These are phyloP conservation scores for Umbelopsis sp. DNA, from an alignment of 192 early-diverging fungal genomes.

Conservation along the genomic window DNA sequence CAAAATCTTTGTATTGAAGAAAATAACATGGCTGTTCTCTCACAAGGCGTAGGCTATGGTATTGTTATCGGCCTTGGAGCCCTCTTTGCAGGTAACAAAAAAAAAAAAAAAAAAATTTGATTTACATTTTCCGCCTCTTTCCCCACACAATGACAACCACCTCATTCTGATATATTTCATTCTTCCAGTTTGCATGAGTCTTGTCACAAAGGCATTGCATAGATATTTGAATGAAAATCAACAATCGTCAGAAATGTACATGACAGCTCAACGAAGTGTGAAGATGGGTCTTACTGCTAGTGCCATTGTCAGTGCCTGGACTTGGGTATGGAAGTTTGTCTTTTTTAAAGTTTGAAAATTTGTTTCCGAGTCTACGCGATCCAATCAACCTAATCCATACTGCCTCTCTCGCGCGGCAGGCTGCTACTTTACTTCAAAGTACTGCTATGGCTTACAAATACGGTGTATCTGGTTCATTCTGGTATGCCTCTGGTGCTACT, in stretches of 20 bases:
- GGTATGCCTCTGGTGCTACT: conserved; percentile 71
- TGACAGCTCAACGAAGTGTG: conserved; percentile 65
- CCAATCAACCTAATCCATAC: too few species aligned
- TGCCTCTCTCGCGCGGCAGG: conserved; percentile 38
- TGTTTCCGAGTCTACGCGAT: too few species aligned
- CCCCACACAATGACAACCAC: background rate
- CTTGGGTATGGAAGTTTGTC: background rate
- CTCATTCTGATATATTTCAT: too few species aligned
- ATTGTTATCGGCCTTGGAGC: conserved; percentile 26
- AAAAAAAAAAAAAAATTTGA: background rate
- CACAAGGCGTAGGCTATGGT: conserved; percentile 29
- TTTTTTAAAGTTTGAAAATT: background rate
- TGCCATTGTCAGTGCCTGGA: conserved; percentile 69
- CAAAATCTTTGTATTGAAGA: background rate
- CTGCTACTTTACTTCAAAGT: conserved; percentile 68
- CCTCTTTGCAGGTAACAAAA: conserved; percentile 6
- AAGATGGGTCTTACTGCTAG: conserved; percentile 72
- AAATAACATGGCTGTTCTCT: conserved; percentile 18
- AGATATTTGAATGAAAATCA: conserved; percentile 62
- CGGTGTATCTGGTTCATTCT: conserved; percentile 54
- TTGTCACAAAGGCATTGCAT: conserved; percentile 64
- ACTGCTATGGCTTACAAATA: conserved; percentile 74
- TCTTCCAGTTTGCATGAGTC: conserved; percentile 50
- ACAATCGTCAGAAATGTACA: conserved; percentile 68
- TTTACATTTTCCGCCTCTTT: too few species aligned